A percentile compares a stretch with the other conserved stretches of the same genome.
Evolutionary conservation across 2,329 filamentous ascomycete genomes (phyloP).

Genomic region (Scopulariopsis brevicaulis): DNA sequence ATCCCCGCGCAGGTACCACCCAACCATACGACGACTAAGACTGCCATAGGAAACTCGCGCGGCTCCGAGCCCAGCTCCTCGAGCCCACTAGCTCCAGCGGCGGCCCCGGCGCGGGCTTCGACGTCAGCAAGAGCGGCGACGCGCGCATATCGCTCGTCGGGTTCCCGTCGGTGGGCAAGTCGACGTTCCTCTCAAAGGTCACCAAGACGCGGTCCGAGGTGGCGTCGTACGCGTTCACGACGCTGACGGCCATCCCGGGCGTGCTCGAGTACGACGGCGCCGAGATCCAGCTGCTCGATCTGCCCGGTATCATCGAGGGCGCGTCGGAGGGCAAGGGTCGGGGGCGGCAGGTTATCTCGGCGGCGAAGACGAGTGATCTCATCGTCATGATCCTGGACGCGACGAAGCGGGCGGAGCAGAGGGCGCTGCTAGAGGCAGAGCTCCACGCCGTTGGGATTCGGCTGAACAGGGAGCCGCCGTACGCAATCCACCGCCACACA

Average conservation of each 20-base stretch:
- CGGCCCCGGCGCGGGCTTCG: slow-evolving; percentile 74
- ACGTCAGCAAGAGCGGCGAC: slow-evolving; percentile 93
- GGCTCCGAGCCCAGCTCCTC: slow-evolving; percentile 84
- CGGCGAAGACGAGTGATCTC: slow-evolving; percentile 95
- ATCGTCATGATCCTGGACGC: slow-evolving; percentile 96
- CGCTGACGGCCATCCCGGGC: slow-evolving; percentile 90
- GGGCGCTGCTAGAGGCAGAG: slow-evolving; percentile 80
- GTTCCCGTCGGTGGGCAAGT: slow-evolving; percentile 98
- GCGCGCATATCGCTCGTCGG: slow-evolving; percentile 93
- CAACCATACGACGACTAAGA: background rate
- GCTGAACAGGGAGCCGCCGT: slow-evolving; percentile 84
- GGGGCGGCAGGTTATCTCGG: slow-evolving; percentile 92
- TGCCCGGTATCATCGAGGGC: slow-evolving; percentile 97
- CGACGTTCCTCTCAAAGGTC: slow-evolving; percentile 96
- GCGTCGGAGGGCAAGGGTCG: slow-evolving; percentile 91
- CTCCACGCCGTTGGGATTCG: slow-evolving; percentile 91
- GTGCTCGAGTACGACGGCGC: slow-evolving; percentile 96
- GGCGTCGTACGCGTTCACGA: slow-evolving; percentile 94
- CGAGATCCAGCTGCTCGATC: slow-evolving; percentile 94
- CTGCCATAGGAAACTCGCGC: slow-evolving; percentile 72
- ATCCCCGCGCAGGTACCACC: background rate
- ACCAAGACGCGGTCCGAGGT: slow-evolving; percentile 97
- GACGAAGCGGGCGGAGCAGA: slow-evolving; percentile 91
- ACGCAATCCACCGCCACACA: slow-evolving; percentile 19
- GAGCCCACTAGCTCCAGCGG: slow-evolving; percentile 76